These are phyloP conservation scores for Stereocaulon alpinum DNA, from an alignment of 495 filamentous ascomycete genomes.

Conservation along the genomic window DNA sequence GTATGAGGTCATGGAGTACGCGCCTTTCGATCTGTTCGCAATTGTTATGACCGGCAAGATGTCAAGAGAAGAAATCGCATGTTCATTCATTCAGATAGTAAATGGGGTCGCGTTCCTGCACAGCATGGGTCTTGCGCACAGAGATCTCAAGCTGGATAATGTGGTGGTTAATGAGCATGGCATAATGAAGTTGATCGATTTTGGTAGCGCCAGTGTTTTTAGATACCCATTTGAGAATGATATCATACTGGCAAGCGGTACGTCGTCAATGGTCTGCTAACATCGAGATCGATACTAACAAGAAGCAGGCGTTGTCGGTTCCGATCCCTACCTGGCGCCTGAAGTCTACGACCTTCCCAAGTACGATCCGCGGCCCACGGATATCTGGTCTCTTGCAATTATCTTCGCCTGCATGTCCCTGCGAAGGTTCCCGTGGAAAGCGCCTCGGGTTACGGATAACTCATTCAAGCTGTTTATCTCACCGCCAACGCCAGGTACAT, in stretches of 20 bases:
- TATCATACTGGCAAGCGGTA: constrained; percentile 77
- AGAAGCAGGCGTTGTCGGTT: constrained; percentile 78
- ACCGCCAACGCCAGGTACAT: constrained; percentile 48
- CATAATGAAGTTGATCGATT: constrained; percentile 99
- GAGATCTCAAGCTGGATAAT: constrained; percentile 95
- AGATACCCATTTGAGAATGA: constrained; percentile 94
- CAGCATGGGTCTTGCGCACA: constrained; percentile 89
- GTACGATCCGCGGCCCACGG: constrained; percentile 88
- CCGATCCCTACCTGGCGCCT: constrained; percentile 92
- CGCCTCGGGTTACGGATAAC: constrained; percentile 81
- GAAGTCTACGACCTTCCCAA: constrained; percentile 93
- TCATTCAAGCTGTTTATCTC: constrained; percentile 89
- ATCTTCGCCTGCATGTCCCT: constrained; percentile 99
- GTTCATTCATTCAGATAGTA: constrained; percentile 88
- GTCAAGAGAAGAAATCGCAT: constrained; percentile 80
- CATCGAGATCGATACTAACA: constrained; percentile 15
- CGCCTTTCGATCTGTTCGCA: constrained; percentile 93
- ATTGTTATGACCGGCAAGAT: constrained; percentile 99
- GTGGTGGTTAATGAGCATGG: constrained; percentile 93
- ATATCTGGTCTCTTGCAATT: constrained; percentile 97
- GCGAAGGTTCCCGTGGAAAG: constrained; percentile 93
- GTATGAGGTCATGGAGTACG: constrained; percentile 99
- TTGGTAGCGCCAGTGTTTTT: constrained; percentile 94
- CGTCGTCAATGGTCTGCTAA: constrained; percentile 28
- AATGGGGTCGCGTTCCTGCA: constrained; percentile 96